Evolutionary conservation across 495 filamentous ascomycete species (phyloP).

Genomic region (Staphylotrichum longicolle): DNA sequence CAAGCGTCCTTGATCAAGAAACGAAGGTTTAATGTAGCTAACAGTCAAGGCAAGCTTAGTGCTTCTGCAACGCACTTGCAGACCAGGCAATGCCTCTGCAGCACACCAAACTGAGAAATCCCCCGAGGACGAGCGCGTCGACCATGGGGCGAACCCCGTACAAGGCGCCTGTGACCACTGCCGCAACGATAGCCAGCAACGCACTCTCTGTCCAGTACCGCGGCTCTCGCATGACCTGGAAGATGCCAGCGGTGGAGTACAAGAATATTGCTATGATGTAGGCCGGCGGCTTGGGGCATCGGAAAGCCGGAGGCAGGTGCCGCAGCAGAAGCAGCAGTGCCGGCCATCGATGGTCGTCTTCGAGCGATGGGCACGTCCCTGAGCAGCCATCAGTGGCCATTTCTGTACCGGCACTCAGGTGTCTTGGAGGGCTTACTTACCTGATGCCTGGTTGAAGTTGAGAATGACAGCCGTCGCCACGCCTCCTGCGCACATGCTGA

Average conservation of each 20-base stretch:
- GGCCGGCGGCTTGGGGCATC: neutral
- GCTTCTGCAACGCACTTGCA: neutral
- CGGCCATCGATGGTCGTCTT: neutral
- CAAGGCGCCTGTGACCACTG: neutral
- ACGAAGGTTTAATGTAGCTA: neutral
- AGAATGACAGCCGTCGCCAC: neutral
- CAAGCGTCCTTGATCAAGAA: neutral
- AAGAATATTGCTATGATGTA: neutral
- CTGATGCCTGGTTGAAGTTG: neutral
- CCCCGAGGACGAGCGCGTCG: neutral
- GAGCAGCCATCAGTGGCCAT: neutral
- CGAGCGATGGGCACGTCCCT: neutral
- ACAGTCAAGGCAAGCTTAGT: too few species aligned
- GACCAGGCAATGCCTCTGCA: neutral
- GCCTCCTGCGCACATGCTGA: neutral
- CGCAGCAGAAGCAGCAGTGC: neutral
- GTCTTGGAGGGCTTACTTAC: neutral
- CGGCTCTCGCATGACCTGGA: neutral
- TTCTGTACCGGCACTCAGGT: neutral
- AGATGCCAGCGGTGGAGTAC: neutral
- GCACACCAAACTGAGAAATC: neutral
- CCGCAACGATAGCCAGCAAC: neutral
- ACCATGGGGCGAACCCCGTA: neutral
- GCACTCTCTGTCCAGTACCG: neutral
- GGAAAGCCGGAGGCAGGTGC: neutral